phyloP scores from a whole-genome alignment of 2,329 filamentous ascomycete species.

The Colletotrichum phormii region DNA sequence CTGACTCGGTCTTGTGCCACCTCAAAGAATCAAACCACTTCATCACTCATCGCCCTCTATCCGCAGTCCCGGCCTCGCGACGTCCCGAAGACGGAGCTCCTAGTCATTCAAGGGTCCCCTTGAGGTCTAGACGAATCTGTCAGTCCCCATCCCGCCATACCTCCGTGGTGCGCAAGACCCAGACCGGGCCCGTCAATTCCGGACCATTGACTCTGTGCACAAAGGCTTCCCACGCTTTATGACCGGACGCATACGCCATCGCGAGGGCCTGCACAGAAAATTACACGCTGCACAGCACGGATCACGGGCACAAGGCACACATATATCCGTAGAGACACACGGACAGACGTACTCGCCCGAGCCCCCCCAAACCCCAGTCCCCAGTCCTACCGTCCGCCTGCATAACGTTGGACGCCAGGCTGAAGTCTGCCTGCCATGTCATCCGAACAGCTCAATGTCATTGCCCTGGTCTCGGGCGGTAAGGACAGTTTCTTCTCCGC shows the following conservation, averaged over 20 bases:
- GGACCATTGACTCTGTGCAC: conserved; percentile 3
- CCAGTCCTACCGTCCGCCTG: conserved; percentile 1
- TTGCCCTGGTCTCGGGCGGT: conserved; percentile 93
- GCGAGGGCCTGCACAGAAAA: not conserved
- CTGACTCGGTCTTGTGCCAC: conserved; percentile 3
- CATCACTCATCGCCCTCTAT: not conserved
- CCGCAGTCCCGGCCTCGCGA: conserved; percentile 1
- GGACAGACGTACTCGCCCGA: not conserved
- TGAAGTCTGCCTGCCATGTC: conserved; percentile 49
- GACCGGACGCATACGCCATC: not conserved
- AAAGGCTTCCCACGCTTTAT: not conserved
- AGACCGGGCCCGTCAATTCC: not conserved
- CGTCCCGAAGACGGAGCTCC: conserved; percentile 18
- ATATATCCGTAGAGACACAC: not conserved
- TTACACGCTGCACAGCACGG: not conserved
- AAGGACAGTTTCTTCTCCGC: conserved; percentile 97
- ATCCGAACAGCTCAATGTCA: conserved; percentile 74
- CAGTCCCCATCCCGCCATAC: conserved; percentile 16
- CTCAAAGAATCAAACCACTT: not conserved
- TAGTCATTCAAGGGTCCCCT: conserved; percentile 28
- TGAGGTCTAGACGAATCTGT: conserved; percentile 9
- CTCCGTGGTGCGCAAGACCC: not conserved
- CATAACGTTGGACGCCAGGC: not conserved
- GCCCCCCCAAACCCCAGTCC: not conserved
- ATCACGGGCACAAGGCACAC: not conserved